Evolutionary conservation across 495 filamentous ascomycete species (phyloP).

Genomic region (Pyrenula aspistea): DNA sequence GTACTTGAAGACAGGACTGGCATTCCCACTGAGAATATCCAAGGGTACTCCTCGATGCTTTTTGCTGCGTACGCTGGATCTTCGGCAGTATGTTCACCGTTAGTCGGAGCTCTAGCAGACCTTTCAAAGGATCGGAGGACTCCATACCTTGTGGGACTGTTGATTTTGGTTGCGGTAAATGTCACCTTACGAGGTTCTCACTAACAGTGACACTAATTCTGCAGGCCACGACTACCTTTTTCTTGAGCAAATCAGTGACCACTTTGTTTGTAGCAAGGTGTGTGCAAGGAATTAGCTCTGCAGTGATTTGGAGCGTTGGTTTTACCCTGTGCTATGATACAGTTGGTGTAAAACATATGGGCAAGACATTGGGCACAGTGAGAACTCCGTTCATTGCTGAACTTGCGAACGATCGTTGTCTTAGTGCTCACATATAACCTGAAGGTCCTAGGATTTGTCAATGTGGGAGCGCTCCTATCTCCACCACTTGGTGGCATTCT

Average conservation of each 20-base stretch:
- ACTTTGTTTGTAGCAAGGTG: conserved; percentile 43
- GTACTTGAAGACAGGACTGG: conserved; percentile 9
- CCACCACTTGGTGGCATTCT: conserved; percentile 52
- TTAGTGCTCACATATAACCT: background rate
- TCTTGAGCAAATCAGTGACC: conserved; percentile 33
- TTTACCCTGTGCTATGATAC: conserved; percentile 47
- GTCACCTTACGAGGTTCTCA: conserved; percentile 40
- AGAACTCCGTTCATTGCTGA: conserved; percentile 20
- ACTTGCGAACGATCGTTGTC: conserved; percentile 3
- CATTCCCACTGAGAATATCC: conserved; percentile 6
- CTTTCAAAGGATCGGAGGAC: background rate
- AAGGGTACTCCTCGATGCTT: conserved; percentile 3
- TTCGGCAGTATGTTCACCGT: conserved; percentile 1
- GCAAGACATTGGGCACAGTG: conserved; percentile 37
- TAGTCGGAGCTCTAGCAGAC: background rate
- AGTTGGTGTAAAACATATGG: conserved; percentile 43
- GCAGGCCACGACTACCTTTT: conserved; percentile 42
- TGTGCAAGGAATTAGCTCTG: conserved; percentile 50
- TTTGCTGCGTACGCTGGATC: conserved; percentile 3
- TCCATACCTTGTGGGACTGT: background rate
- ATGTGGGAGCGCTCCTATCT: conserved; percentile 45
- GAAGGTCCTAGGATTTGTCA: conserved; percentile 54
- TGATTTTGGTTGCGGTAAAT: conserved; percentile 23
- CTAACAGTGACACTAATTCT: conserved; percentile 36
- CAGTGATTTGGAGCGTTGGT: conserved; percentile 52